These are phyloP conservation scores for Areca catechu DNA, from an alignment of 176 grass and related monocot genomes.

Conservation along the genomic window DNA sequence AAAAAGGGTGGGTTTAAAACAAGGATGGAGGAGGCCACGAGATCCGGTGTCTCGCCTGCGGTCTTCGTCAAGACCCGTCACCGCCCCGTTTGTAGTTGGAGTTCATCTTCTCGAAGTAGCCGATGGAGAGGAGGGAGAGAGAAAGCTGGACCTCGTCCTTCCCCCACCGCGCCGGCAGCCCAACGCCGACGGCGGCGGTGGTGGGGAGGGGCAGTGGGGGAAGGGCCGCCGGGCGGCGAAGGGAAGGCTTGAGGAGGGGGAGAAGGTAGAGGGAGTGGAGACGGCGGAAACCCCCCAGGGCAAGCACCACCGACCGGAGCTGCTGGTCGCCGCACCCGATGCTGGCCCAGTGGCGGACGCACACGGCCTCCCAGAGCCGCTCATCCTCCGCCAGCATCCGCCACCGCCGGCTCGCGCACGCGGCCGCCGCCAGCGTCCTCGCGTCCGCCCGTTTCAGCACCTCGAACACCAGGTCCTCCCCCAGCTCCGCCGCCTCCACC, in stretches of 20 bases:
- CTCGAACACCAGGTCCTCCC: conserved; percentile 63
- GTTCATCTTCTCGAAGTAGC: conserved; percentile 49
- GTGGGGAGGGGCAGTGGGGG: not conserved
- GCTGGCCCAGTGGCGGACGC: conserved; percentile 46
- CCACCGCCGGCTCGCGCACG: conserved; percentile 58
- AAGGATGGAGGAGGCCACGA: no score
- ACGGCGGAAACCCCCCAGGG: conserved; percentile 57
- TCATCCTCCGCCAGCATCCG: conserved; percentile 55
- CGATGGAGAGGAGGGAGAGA: conserved; percentile 44
- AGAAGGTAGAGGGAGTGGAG: conserved; percentile 46
- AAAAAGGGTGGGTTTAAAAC: no score
- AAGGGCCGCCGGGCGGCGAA: not conserved
- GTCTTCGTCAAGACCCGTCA: not conserved
- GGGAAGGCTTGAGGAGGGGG: conserved; percentile 18
- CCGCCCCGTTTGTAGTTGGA: conserved; percentile 24
- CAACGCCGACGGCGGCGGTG: not conserved
- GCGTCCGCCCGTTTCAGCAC: conserved; percentile 62
- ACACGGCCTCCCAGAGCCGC: conserved; percentile 63
- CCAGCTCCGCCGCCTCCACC: conserved; percentile 38
- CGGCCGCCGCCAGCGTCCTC: conserved; percentile 44
- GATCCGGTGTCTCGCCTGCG: no score
- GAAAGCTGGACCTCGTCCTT: conserved; percentile 58
- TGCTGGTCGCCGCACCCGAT: conserved; percentile 28
- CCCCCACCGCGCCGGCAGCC: conserved; percentile 24
- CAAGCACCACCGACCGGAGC: conserved; percentile 49